These are phyloP conservation scores for Corymbia citriodora DNA, from an alignment of 441 rosid genomes.

Conservation along the genomic window DNA sequence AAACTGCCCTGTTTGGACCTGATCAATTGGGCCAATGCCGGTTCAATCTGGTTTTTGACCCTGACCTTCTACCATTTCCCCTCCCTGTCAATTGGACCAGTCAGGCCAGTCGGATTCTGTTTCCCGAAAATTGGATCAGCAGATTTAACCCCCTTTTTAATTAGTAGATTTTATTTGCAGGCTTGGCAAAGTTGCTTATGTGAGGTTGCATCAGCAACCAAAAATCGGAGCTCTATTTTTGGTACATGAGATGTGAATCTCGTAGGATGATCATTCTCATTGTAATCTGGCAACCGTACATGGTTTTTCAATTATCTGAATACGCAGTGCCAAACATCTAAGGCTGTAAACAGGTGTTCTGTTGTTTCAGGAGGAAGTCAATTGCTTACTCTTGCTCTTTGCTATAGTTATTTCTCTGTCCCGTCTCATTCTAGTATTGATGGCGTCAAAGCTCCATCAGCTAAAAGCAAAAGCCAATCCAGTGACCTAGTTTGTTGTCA, in stretches of 20 bases:
- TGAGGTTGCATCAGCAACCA: not conserved
- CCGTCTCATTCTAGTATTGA: too few species aligned
- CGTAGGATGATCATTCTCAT: not conserved
- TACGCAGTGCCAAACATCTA: not conserved
- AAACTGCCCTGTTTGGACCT: not conserved
- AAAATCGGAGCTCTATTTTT: not conserved
- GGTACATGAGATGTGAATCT: not conserved
- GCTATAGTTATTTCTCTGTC: not conserved
- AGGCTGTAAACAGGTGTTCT: not conserved
- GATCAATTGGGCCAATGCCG: not conserved
- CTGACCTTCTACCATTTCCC: not conserved
- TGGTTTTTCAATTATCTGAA: not conserved
- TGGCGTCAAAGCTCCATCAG: constrained; percentile 9
- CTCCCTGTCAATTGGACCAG: not conserved
- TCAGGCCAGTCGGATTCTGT: not conserved
- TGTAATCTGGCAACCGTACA: not conserved
- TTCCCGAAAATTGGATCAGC: not conserved
- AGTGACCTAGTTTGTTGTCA: constrained; percentile 4
- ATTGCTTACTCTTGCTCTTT: not conserved
- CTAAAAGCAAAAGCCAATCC: constrained; percentile 18
- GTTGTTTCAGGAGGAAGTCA: not conserved
- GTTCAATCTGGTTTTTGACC: not conserved
- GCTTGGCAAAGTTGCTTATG: not conserved
- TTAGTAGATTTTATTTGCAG: not conserved
- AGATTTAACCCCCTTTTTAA: not conserved